Evolutionary conservation across 2,329 filamentous ascomycete genomes (phyloP).

Genomic region (Trichoderma simmonsii): DNA sequence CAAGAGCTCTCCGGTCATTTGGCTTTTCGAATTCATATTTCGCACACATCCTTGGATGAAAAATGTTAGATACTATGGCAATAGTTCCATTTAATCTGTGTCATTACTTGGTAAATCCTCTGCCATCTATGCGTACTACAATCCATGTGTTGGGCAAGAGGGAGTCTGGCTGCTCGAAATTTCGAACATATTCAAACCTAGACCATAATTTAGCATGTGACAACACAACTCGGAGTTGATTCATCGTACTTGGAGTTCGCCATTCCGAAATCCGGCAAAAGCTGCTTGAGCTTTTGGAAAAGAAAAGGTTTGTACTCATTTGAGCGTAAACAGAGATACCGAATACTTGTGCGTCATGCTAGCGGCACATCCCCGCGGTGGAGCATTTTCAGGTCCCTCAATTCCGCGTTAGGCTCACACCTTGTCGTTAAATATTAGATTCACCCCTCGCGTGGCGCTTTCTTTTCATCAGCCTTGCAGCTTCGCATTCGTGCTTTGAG

Average conservation of each 20-base stretch:
- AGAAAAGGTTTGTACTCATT: constrained; percentile 12
- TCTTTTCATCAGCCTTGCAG: constrained; percentile 35
- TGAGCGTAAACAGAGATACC: not conserved
- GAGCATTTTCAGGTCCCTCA: constrained; percentile 14
- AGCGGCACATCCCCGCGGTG: constrained; percentile 23
- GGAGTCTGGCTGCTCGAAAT: constrained; percentile 78
- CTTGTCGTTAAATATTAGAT: not conserved
- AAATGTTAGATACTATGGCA: not conserved
- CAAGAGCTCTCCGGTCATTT: constrained; percentile 80
- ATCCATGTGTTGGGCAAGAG: constrained; percentile 93
- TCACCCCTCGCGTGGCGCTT: constrained; percentile 13
- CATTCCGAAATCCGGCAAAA: constrained; percentile 35
- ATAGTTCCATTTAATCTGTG: not conserved
- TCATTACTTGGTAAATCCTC: constrained; percentile 88
- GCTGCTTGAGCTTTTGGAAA: not conserved
- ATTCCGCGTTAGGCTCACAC: constrained; percentile 11
- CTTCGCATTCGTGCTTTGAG: constrained; percentile 11
- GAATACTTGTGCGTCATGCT: constrained; percentile 28
- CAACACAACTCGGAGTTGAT: not conserved
- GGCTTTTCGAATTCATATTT: constrained; percentile 88
- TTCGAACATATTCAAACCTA: constrained; percentile 94
- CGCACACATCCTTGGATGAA: constrained; percentile 63
- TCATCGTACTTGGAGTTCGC: constrained; percentile 57
- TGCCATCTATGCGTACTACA: constrained; percentile 87
- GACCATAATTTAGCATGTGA: not conserved